A percentile compares a stretch with the other conserved stretches of the same genome.
Conservation (phyloP, 106 monocot genomes). For the Dioscorea alata region DNA sequence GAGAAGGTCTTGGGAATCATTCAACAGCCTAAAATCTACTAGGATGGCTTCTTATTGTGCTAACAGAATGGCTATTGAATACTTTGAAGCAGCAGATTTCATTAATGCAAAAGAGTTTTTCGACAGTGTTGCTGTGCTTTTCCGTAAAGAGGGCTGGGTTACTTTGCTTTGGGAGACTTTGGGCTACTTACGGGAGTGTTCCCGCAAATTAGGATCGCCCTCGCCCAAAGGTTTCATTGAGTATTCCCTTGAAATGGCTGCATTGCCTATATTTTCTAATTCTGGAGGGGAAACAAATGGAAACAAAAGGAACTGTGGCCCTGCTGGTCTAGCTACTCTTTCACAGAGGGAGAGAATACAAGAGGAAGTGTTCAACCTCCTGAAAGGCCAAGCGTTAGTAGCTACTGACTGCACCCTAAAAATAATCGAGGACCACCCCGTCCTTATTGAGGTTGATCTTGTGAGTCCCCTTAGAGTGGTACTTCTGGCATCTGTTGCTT, state of each 20-base stretch:
- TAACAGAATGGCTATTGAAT: conserved; percentile 69
- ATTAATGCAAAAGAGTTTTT: conserved; percentile 73
- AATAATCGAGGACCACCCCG: conserved; percentile 31
- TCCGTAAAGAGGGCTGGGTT: conserved; percentile 87
- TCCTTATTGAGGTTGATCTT: conserved; percentile 65
- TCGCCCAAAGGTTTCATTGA: conserved; percentile 55
- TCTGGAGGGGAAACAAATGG: conserved; percentile 8
- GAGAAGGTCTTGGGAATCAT: conserved; percentile 79
- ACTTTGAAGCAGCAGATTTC: conserved; percentile 54
- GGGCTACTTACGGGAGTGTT: conserved; percentile 77
- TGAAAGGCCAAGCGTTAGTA: conserved; percentile 20
- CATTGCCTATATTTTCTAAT: conserved; percentile 62
- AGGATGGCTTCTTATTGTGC: conserved; percentile 69
- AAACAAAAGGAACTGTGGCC: conserved; percentile 34
- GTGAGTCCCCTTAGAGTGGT: conserved; percentile 76
- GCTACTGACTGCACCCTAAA: conserved; percentile 11
- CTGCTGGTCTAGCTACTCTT: conserved; percentile 49
- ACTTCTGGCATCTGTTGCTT: conserved; percentile 71
- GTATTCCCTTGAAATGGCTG: conserved; percentile 90
- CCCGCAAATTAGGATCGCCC: conserved; percentile 35
- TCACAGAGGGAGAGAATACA: conserved; percentile 68
- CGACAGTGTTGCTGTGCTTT: conserved; percentile 47
- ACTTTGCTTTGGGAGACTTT: conserved; percentile 84
- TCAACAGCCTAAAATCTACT: conserved; percentile 50
- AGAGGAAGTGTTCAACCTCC: conserved; percentile 48